Evolutionary conservation across 257 asterid species (phyloP), one percentile per base, ranked within the genome.

Genomic region (Capsicum pubescens): DNA sequence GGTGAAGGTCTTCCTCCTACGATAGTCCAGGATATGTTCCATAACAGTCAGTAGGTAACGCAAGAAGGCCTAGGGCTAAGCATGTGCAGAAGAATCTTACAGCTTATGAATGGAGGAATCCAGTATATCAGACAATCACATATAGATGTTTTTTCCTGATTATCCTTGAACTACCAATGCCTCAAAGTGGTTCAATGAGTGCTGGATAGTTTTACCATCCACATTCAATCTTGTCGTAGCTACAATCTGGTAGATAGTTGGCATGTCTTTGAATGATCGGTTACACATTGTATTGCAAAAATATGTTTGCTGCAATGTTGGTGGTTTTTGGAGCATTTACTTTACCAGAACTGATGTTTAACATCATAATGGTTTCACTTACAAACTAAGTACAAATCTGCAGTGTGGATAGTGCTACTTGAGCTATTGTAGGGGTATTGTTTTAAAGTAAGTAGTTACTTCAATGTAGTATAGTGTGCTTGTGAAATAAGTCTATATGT

Each of bases 1-100:
- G 98, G 99, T 3, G 97, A 93, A 89, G 99, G 98, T 60, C 95
- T 94, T 86, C 94, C 98, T 68, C 90, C 97, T 0, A 91, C 92
- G 67, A 82, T 94, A 13, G 90, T 95, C 84, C 92, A 90, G 85
- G 99, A 95, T 89, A 93, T 92, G 97, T 95, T 95, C 90, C 93
- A 91, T 66, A 90, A 89, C 74, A 89, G 90, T 82, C 87, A 85
- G 83, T 94, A 97, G 99, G 86, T 74, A 67, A 90, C 93, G 67
- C 94, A 88, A 76, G 95, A 94, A 91, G 99, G 98, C 54, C 85
- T 93, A 60, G 95, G 96, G 36, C 89, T 95, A 59, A 90, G 93
- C 88, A 91, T 91, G 90, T 90, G 94, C 91, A 78, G 94, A 77
- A 93, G 92, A 84, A 83, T 93, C 60, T 72, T 95, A 91, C 92